Conservation (phyloP, 108 stramenopile species). For the Aurantiochytrium sp. region DNA sequence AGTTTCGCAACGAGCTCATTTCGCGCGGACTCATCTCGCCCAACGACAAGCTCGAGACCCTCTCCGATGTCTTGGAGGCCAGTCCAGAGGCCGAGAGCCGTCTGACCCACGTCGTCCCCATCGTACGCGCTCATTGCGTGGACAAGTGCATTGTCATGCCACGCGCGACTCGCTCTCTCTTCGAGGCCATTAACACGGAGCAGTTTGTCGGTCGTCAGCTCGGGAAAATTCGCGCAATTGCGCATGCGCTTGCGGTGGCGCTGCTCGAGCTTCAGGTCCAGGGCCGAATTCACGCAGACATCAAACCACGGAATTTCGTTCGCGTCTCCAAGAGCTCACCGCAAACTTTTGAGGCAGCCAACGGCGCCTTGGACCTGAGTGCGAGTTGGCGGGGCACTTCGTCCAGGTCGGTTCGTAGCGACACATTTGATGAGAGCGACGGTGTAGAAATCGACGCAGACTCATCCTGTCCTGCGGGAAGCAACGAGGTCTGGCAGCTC, state of each 20-base stretch:
- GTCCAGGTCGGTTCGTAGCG: no score
- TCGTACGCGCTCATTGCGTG: not conserved
- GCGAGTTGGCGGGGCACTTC: not conserved
- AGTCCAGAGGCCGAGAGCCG: not conserved
- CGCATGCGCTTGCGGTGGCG: not conserved
- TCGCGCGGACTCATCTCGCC: not conserved
- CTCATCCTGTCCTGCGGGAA: no score
- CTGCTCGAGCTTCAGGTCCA: not conserved
- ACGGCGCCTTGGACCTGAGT: not conserved
- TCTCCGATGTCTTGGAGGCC: not conserved
- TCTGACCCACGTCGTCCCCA: not conserved
- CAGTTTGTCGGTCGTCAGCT: not conserved
- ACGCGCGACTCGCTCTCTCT: not conserved
- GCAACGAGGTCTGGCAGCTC: not conserved
- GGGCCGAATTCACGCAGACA: not conserved
- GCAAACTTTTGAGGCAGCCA: not conserved
- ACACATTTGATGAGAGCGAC: no score
- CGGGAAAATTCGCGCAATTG: not conserved
- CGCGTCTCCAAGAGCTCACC: not conserved
- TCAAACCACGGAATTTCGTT: not conserved
- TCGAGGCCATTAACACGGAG: not conserved
- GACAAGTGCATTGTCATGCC: not conserved
- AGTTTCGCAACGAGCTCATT: conserved; percentile 10
- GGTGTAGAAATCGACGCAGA: not conserved
- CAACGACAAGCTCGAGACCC: not conserved